Evolutionary conservation across 169 alveolate genomes (phyloP).

Genomic region (Plasmodium adleri): DNA sequence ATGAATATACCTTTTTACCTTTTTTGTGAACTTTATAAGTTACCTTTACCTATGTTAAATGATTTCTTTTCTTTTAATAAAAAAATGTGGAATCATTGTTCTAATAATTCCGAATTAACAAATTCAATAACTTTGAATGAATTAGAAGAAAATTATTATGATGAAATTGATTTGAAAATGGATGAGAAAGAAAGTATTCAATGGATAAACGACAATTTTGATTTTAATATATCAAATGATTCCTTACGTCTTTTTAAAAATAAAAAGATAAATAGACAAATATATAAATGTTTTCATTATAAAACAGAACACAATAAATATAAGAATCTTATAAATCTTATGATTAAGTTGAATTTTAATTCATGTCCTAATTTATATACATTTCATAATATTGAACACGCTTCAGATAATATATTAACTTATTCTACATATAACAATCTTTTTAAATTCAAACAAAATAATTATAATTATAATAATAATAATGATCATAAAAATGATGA

Average conservation of each 20-base stretch:
- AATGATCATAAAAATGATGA: neutral
- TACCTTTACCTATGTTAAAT: slow-evolving; percentile 35
- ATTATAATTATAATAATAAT: neutral
- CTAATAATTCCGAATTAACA: slow-evolving; percentile 9
- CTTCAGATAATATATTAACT: slow-evolving; percentile 32
- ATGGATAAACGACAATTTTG: slow-evolving; percentile 47
- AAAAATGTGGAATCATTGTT: neutral
- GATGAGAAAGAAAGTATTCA: slow-evolving; percentile 33
- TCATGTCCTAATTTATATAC: slow-evolving; percentile 16
- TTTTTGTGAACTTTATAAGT: slow-evolving; percentile 28
- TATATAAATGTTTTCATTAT: slow-evolving; percentile 33
- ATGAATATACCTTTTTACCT: slow-evolving; percentile 60
- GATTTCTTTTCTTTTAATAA: slow-evolving; percentile 36
- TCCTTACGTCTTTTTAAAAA: slow-evolving; percentile 27
- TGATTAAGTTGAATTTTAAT: slow-evolving; percentile 52
- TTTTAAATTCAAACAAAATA: slow-evolving; percentile 7
- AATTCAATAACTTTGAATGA: slow-evolving; percentile 11
- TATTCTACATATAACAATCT: slow-evolving; percentile 16
- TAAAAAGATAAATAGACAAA: slow-evolving; percentile 30
- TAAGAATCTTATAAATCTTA: slow-evolving; percentile 20
- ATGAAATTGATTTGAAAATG: slow-evolving; percentile 27
- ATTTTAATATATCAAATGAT: slow-evolving; percentile 31
- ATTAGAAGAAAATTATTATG: slow-evolving; percentile 32
- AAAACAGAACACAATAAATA: slow-evolving; percentile 19
- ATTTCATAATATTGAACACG: slow-evolving; percentile 33